A percentile compares a stretch with the other conserved stretches of the same genome.
Conservation (phyloP, 164 flowering plant genomes). For the Aristolochia californica region DNA sequence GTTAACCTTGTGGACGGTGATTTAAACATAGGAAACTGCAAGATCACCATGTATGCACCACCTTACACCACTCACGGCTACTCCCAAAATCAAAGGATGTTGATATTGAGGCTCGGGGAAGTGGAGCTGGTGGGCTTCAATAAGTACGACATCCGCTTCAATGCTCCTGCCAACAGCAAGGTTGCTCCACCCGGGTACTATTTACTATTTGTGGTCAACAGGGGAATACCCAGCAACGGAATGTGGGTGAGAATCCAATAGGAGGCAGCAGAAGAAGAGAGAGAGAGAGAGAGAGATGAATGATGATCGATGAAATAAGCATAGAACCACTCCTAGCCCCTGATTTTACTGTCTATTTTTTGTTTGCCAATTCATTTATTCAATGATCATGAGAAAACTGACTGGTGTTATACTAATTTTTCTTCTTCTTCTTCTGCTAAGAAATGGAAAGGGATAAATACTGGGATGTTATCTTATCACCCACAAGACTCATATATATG, state of each 20-base stretch:
- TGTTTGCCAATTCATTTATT: background rate
- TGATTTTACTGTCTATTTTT: background rate
- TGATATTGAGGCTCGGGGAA: slow-evolving; percentile 16
- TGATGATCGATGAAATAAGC: too few relatives aligned
- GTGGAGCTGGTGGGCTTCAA: background rate
- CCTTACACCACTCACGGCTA: slow-evolving; percentile 80
- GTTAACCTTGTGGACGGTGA: slow-evolving; percentile 1
- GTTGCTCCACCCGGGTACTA: slow-evolving; percentile 59
- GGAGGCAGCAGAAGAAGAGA: background rate
- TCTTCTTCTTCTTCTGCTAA: too few relatives aligned
- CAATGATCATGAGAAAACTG: too few relatives aligned
- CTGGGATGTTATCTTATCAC: too few relatives aligned
- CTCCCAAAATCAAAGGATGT: slow-evolving; percentile 59
- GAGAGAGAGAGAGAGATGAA: too few relatives aligned
- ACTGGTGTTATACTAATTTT: too few relatives aligned
- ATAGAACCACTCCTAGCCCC: too few relatives aligned
- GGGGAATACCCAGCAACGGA: slow-evolving; percentile 42
- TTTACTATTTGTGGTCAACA: slow-evolving; percentile 38
- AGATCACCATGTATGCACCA: slow-evolving; percentile 53
- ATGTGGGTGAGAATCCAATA: slow-evolving; percentile 33
- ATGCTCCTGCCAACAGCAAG: slow-evolving; percentile 19
- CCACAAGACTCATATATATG: too few relatives aligned
- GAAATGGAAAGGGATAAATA: too few relatives aligned
- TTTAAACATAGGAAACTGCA: slow-evolving; percentile 8
- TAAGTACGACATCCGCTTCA: slow-evolving; percentile 8